Evolutionary conservation across 2,329 filamentous ascomycete genomes (phyloP).

Genomic region (Stagonosporopsis tanaceti): DNA sequence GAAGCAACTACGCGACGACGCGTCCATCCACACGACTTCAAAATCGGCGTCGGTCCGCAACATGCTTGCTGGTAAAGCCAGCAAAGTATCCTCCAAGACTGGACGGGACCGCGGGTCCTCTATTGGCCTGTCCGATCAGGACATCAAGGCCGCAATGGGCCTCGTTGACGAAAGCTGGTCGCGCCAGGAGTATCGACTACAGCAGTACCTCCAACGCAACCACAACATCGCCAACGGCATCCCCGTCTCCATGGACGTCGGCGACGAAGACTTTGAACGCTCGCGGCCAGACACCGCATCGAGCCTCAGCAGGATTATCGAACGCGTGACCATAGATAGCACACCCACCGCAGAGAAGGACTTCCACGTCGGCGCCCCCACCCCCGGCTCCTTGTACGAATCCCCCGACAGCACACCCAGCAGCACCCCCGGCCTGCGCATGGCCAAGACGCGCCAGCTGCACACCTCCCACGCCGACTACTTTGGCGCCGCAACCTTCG

Average conservation of each 20-base stretch:
- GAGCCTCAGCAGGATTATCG: conserved; percentile 53
- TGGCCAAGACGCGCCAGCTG: conserved; percentile 4
- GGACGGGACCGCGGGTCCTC: conserved; percentile 36
- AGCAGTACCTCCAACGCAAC: conserved; percentile 58
- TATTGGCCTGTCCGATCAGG: conserved; percentile 54
- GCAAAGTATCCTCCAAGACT: conserved; percentile 39
- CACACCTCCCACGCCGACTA: conserved; percentile 10
- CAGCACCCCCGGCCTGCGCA: conserved; percentile 6
- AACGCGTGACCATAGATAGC: conserved; percentile 55
- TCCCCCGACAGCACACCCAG: conserved; percentile 12
- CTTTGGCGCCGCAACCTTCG: neutral
- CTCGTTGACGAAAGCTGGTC: conserved; percentile 60
- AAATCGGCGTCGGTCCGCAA: conserved; percentile 46
- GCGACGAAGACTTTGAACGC: conserved; percentile 54
- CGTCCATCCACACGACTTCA: conserved; percentile 29
- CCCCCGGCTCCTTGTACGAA: conserved; percentile 26
- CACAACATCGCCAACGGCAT: conserved; percentile 55
- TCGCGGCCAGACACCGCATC: conserved; percentile 53
- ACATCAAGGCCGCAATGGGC: conserved; percentile 58
- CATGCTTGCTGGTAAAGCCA: conserved; percentile 43
- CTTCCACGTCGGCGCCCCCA: conserved; percentile 37
- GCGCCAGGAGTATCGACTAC: conserved; percentile 56
- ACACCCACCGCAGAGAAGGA: conserved; percentile 55
- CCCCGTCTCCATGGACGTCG: conserved; percentile 53
- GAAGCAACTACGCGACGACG: conserved; percentile 59